Conservation (phyloP, 495 filamentous ascomycete species). For the Delitschia confertaspora region DNA sequence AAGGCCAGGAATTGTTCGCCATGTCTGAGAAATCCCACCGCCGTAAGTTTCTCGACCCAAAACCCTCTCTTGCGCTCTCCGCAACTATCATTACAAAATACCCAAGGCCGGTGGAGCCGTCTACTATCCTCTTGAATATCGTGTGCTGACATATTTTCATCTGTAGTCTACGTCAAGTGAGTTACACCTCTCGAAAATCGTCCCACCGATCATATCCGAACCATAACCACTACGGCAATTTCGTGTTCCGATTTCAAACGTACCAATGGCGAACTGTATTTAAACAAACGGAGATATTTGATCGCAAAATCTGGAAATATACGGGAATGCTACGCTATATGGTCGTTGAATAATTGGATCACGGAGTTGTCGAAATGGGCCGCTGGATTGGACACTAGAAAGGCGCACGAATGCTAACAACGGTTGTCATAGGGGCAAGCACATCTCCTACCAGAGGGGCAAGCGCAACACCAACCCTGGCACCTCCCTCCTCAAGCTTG, state of each 20-base stretch:
- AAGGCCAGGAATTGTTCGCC: constrained; percentile 15
- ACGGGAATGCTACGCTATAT: too few relatives aligned
- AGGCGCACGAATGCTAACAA: constrained; percentile 12
- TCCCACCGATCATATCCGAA: too few relatives aligned
- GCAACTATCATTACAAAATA: constrained; percentile 1
- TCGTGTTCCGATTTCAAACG: too few relatives aligned
- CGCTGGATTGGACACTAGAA: too few relatives aligned
- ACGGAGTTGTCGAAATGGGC: too few relatives aligned
- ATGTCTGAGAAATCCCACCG: constrained; percentile 26
- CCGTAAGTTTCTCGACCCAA: constrained; percentile 24
- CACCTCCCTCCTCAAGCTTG: constrained; percentile 81
- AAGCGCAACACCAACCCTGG: constrained; percentile 73
- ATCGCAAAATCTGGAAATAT: too few relatives aligned
- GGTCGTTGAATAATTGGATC: too few relatives aligned
- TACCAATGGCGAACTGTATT: constrained; percentile 1
- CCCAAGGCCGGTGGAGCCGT: neutral
- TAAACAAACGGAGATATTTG: neutral
- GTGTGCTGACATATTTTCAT: constrained; percentile 11
- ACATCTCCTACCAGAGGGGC: constrained; percentile 25
- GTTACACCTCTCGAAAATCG: constrained; percentile 36
- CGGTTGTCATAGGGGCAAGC: constrained; percentile 12
- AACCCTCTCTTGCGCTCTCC: too few relatives aligned
- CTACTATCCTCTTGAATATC: neutral
- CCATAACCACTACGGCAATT: too few relatives aligned
- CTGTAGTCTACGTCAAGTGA: constrained; percentile 88